Evolutionary conservation across 1,284 basidiomycete species (phyloP).

Genomic region (Ustilago curta): DNA sequence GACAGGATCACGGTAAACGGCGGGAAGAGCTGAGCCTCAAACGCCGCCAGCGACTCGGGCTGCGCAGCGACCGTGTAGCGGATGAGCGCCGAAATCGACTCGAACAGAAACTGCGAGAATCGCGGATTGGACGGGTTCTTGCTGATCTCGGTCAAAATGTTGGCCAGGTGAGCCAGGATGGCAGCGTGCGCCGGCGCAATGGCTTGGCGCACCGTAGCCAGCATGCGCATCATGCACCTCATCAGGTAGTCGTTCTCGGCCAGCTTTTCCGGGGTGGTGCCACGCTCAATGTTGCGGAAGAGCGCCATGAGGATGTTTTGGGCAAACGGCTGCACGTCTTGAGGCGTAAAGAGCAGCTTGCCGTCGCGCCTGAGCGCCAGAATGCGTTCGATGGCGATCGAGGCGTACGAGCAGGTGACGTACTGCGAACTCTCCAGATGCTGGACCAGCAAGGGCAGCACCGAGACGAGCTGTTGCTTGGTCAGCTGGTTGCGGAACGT

Average conservation of each 20-base stretch:
- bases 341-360: constrained; percentile 77
- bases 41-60: constrained; percentile 77
- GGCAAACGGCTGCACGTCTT: constrained; percentile 86
- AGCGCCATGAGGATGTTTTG: constrained; percentile 81
- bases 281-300: constrained; percentile 83
- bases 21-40: constrained; percentile 81
- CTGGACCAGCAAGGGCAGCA: constrained; percentile 86
- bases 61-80: constrained; percentile 78
- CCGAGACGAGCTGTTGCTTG: constrained; percentile 91
- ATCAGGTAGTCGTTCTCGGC: constrained; percentile 98
- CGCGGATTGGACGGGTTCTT: constrained; percentile 97
- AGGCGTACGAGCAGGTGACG: constrained; percentile 71
- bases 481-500: constrained; percentile 94
- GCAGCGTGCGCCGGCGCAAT: constrained; percentile 78
- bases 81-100: constrained; percentile 91
- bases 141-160: constrained; percentile 85
- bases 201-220: constrained; percentile 85
- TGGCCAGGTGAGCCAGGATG: constrained; percentile 81
- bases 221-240: constrained; percentile 97
- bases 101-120: constrained; percentile 97
- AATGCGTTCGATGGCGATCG: constrained; percentile 71
- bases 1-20: constrained; percentile 89
- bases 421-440: constrained; percentile 75
- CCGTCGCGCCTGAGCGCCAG: constrained; percentile 81
- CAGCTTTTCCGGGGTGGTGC: constrained; percentile 89